Evolutionary conservation across 2,329 filamentous ascomycete genomes (phyloP).

Genomic region (Fusarium sp.): DNA sequence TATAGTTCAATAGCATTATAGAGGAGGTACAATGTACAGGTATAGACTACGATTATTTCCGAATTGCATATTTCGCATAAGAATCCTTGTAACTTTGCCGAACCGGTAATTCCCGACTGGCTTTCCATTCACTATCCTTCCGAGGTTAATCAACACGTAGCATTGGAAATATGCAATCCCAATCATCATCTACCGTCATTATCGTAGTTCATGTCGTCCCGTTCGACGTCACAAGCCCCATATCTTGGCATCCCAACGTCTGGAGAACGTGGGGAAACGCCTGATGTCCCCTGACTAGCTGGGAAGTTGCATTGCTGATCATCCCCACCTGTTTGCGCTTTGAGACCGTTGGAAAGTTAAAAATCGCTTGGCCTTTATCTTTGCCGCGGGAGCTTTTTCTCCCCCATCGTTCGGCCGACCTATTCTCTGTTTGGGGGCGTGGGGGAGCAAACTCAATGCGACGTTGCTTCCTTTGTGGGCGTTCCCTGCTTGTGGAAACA

Average conservation of each 20-base stretch:
- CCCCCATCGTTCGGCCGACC: no score
- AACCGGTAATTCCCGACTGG: background rate
- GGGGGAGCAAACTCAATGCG: no score
- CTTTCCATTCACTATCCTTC: slow-evolving; percentile 7
- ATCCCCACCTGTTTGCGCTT: slow-evolving; percentile 14
- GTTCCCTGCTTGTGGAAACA: no score
- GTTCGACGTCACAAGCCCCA: slow-evolving; percentile 24
- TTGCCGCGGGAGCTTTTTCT: no score
- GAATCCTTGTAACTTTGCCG: background rate
- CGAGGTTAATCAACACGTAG: background rate
- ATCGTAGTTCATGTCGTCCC: background rate
- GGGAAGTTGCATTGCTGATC: slow-evolving; percentile 10
- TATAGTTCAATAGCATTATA: slow-evolving; percentile 1
- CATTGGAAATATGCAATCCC: background rate
- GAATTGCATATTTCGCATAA: background rate
- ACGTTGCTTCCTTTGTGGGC: no score
- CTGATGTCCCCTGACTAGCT: slow-evolving; percentile 6
- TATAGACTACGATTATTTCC: slow-evolving; percentile 6
- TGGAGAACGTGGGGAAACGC: slow-evolving; percentile 36
- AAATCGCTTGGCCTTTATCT: slow-evolving; percentile 1
- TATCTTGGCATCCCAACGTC: slow-evolving; percentile 24
- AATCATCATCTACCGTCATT: background rate
- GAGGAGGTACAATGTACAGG: background rate
- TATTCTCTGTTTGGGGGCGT: no score
- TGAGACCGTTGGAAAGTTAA: background rate